Evolutionary conservation across 2,329 filamentous ascomycete species (phyloP).

Genomic region (Colletotrichum sublineola): DNA sequence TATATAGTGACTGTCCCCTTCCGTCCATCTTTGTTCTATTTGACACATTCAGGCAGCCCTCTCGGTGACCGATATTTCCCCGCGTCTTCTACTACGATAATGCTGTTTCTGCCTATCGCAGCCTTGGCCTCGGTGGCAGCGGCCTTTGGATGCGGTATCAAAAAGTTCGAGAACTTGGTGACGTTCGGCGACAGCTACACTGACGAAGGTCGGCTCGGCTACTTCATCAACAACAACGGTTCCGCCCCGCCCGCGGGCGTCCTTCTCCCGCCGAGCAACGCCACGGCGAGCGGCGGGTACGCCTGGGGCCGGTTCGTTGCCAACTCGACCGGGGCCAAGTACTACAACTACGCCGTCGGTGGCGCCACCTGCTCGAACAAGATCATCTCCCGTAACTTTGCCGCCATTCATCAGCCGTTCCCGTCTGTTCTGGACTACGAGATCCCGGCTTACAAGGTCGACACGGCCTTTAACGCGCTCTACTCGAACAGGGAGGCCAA

Average conservation of each 20-base stretch:
- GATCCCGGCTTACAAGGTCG: conserved; percentile 68
- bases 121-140: conserved; percentile 33
- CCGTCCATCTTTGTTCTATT: background rate
- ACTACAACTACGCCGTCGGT: conserved; percentile 78
- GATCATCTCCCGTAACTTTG: conserved; percentile 69
- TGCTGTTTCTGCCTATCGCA: conserved; percentile 27
- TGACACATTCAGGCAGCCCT: background rate
- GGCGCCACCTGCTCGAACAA: conserved; percentile 81
- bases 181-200: conserved; percentile 84
- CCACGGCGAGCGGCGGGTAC: conserved; percentile 74
- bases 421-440: conserved; percentile 75
- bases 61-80: background rate
- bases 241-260: conserved; percentile 72
- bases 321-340: conserved; percentile 67
- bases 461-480: conserved; percentile 58
- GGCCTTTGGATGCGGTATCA: conserved; percentile 47
- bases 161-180: conserved; percentile 72
- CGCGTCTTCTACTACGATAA: background rate
- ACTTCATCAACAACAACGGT: conserved; percentile 71
- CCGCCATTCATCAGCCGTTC: conserved; percentile 65
- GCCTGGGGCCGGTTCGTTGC: conserved; percentile 78
- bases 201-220: conserved; percentile 76
- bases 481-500: conserved; percentile 61
- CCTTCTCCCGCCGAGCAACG: conserved; percentile 59
- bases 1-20: background rate